Conservation (phyloP, 352 stramenopile genomes). For the Globisporangium sylvaticum region DNA sequence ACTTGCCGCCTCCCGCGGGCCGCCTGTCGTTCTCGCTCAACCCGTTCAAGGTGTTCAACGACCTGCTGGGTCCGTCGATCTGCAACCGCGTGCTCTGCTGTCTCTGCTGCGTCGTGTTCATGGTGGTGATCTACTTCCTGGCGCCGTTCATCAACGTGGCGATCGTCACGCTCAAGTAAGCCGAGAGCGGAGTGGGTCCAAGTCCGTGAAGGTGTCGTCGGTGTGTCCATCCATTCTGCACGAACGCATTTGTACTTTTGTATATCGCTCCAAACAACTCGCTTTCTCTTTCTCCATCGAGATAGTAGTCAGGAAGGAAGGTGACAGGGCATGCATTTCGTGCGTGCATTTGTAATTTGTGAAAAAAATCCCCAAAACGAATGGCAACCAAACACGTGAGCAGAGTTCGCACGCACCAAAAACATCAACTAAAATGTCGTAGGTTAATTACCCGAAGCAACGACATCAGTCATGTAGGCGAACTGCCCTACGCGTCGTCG, state of each 20-base stretch:
- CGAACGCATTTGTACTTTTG: background rate
- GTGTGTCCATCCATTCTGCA: background rate
- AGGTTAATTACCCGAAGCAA: too few relatives aligned
- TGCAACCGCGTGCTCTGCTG: constrained; percentile 84
- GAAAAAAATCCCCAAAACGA: background rate
- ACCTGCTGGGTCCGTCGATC: constrained; percentile 83
- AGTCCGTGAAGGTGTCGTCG: background rate
- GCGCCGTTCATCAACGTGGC: constrained; percentile 82
- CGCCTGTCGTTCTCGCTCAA: constrained; percentile 90
- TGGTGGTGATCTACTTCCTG: constrained; percentile 85
- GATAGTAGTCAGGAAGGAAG: too few relatives aligned
- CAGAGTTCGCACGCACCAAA: too few relatives aligned
- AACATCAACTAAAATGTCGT: too few relatives aligned
- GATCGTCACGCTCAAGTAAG: constrained; percentile 61
- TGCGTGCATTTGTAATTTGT: background rate
- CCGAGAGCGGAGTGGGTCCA: background rate
- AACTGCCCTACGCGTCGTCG: too few relatives aligned
- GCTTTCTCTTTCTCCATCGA: too few relatives aligned
- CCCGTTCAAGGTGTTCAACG: constrained; percentile 88
- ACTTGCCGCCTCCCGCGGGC: constrained; percentile 86
- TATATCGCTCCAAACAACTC: too few relatives aligned
- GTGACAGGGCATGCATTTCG: too few relatives aligned
- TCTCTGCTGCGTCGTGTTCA: constrained; percentile 82
- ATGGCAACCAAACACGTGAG: too few relatives aligned
- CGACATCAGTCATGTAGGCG: too few relatives aligned